Evolutionary conservation across 2,329 filamentous ascomycete species (phyloP).

Genomic region (Fusarium torreyae): DNA sequence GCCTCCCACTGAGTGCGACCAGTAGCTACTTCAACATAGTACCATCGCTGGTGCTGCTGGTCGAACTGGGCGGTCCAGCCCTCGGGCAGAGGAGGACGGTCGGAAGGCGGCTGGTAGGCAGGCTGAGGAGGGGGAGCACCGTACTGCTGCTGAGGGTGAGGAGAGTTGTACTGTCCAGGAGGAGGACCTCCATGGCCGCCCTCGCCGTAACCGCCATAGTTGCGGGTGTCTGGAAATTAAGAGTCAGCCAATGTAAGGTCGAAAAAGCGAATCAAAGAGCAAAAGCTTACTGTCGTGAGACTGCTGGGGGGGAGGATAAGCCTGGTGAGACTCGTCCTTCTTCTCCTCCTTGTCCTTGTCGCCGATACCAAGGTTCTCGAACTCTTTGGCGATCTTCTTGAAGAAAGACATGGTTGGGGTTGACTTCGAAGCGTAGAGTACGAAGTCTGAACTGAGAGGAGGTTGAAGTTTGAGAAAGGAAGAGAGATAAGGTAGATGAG

Average conservation of each 20-base stretch:
- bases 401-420: slow-evolving; percentile 60
- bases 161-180: slow-evolving; percentile 54
- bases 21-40: slow-evolving; percentile 74
- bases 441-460: slow-evolving; percentile 10
- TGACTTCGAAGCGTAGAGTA: slow-evolving; percentile 25
- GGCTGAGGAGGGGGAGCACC: slow-evolving; percentile 50
- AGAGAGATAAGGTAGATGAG: slow-evolving; percentile 15
- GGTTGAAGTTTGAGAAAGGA: slow-evolving; percentile 4
- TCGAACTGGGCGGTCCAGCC: slow-evolving; percentile 78
- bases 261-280: neutral
- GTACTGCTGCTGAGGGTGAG: slow-evolving; percentile 49
- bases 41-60: slow-evolving; percentile 72
- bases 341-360: slow-evolving; percentile 54
- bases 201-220: slow-evolving; percentile 49
- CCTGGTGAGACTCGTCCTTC: slow-evolving; percentile 37
- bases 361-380: slow-evolving; percentile 65
- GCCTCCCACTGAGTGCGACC: slow-evolving; percentile 76
- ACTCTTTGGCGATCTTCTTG: slow-evolving; percentile 60
- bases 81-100: slow-evolving; percentile 66
- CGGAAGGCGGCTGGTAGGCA: slow-evolving; percentile 54
- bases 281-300: slow-evolving; percentile 38
- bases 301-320: slow-evolving; percentile 32
- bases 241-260: slow-evolving; percentile 15
- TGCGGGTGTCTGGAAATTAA: slow-evolving; percentile 35
- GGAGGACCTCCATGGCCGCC: slow-evolving; percentile 45